phyloP scores from a whole-genome alignment of 2,329 filamentous ascomycete species.

The Nigrograna mackinnonii region DNA sequence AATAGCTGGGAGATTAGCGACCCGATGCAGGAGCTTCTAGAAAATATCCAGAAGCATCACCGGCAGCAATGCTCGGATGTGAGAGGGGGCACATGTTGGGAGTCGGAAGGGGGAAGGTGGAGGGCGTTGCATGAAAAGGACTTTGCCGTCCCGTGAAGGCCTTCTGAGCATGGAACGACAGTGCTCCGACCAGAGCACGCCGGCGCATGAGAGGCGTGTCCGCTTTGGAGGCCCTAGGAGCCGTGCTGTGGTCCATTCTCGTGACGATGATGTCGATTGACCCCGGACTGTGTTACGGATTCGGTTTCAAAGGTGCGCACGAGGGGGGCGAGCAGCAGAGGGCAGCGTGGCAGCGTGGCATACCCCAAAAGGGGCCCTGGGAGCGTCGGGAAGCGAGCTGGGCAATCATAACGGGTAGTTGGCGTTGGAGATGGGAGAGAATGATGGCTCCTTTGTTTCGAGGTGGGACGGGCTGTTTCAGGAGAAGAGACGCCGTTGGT shows the following conservation, averaged over 20 bases:
- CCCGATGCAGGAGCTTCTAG: constrained; percentile 28
- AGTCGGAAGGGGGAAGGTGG: neutral
- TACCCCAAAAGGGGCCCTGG: neutral
- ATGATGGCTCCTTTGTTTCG: constrained; percentile 10
- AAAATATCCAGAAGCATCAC: constrained; percentile 19
- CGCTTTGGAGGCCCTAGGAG: neutral
- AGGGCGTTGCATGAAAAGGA: neutral
- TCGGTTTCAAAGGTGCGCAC: constrained; percentile 15
- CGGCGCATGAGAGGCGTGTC: constrained; percentile 3
- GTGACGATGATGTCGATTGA: constrained; percentile 7
- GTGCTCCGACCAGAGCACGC: constrained; percentile 4
- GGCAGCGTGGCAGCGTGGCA: constrained; percentile 1
- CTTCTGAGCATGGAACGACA: constrained; percentile 2
- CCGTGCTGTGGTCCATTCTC: constrained; percentile 2
- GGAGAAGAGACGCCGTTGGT: constrained; percentile 1
- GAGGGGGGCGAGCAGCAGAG: constrained; percentile 3
- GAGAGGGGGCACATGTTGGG: neutral
- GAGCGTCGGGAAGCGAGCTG: neutral
- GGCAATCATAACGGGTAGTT: neutral
- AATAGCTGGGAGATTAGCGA: constrained; percentile 6
- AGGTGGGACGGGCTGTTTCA: constrained; percentile 9
- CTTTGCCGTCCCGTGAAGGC: neutral
- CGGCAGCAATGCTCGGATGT: neutral
- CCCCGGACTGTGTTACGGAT: constrained; percentile 10
- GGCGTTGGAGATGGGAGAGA: neutral